These are phyloP conservation scores for Hymenoscyphus salicellus DNA, from an alignment of 2,329 filamentous ascomycete species.

Conservation along the genomic window DNA sequence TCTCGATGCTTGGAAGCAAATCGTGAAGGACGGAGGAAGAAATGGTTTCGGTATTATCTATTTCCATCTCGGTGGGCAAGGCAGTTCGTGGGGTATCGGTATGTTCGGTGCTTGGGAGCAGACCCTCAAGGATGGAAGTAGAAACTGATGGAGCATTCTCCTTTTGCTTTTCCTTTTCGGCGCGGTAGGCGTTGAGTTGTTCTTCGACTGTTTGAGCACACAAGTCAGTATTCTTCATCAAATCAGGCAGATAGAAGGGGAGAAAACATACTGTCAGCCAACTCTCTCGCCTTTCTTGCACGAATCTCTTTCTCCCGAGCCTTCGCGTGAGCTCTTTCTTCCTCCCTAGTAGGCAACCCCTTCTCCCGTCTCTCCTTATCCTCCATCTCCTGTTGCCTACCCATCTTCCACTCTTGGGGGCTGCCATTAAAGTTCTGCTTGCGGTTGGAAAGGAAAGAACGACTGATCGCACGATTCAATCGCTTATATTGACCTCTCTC, in stretches of 20 bases:
- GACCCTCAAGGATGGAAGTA: neutral
- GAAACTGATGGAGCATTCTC: neutral
- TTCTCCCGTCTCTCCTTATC: neutral
- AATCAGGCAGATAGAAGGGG: neutral
- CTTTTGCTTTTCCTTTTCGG: slow-evolving; percentile 2
- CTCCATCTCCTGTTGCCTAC: neutral
- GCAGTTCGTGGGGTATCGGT: neutral
- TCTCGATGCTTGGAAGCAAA: neutral
- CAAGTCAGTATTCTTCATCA: neutral
- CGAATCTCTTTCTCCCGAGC: neutral
- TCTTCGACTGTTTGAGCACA: neutral
- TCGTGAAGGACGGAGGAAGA: neutral
- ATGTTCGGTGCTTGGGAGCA: neutral
- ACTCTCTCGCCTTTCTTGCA: neutral
- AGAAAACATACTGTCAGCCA: neutral
- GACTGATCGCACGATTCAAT: neutral
- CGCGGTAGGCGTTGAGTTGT: neutral
- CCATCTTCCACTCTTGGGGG: neutral
- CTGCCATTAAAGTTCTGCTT: neutral
- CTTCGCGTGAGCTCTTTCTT: neutral
- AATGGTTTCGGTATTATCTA: neutral
- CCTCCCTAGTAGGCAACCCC: neutral
- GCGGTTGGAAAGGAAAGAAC: neutral
- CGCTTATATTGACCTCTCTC: neutral
- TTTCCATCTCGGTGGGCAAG: neutral